phyloP scores from a whole-genome alignment of 257 asterid genomes.

The Ophiorrhiza pumila region DNA sequence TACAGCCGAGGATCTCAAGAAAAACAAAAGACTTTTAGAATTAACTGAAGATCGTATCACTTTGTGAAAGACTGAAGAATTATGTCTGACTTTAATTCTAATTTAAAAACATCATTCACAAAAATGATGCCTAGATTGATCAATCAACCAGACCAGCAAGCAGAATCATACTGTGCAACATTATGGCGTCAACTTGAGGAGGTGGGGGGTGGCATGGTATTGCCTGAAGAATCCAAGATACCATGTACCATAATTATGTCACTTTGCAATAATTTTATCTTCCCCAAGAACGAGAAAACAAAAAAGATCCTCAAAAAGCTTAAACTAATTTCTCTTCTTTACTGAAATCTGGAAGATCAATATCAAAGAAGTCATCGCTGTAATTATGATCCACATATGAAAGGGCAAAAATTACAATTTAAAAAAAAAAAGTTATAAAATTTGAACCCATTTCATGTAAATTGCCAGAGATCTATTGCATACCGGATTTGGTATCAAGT shows the following conservation, averaged over 20 bases:
- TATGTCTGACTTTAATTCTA: background rate
- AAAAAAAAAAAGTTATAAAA: constrained; percentile 13
- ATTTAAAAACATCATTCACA: background rate
- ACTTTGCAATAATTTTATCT: background rate
- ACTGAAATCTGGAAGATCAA: constrained; percentile 19
- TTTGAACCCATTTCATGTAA: constrained; percentile 29
- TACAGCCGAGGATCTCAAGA: background rate
- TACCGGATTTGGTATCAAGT: constrained; percentile 18
- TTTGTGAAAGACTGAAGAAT: background rate
- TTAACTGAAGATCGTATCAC: background rate
- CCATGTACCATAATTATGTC: constrained; percentile 4
- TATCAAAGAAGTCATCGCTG: constrained; percentile 11
- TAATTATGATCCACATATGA: constrained; percentile 27
- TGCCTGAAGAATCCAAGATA: constrained; percentile 5
- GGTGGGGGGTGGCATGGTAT: background rate
- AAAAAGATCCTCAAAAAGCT: constrained; percentile 2
- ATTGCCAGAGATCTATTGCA: constrained; percentile 18
- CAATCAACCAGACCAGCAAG: background rate
- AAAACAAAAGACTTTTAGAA: constrained; percentile 4
- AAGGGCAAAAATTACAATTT: constrained; percentile 18
- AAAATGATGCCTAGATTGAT: background rate
- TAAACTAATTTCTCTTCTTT: constrained; percentile 14
- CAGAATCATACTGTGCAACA: background rate
- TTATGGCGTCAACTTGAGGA: background rate
- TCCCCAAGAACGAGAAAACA: background rate